Percentiles rank a stretch among this genome's conserved stretches.
phyloP scores from a whole-genome alignment of 2,329 filamentous ascomycete species.

The Aspergillus luchuensis region DNA sequence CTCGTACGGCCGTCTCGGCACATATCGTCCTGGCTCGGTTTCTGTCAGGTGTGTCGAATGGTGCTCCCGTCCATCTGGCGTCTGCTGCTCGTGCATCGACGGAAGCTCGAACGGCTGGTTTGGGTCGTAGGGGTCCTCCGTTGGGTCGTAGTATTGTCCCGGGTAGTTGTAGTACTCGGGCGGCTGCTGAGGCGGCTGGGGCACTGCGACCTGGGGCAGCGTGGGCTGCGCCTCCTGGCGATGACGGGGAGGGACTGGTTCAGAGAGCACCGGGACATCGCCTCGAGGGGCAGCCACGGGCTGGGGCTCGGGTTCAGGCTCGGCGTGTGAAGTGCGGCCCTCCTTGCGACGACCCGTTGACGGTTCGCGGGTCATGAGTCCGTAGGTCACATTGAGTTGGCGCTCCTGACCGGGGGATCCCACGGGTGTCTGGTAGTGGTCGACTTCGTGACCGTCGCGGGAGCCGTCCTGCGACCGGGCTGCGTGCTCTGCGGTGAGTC shows the following conservation, averaged over 20 bases:
- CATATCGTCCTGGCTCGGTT: neutral
- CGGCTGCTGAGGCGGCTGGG: neutral
- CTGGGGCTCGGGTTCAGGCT: conserved; percentile 1
- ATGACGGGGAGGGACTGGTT: conserved; percentile 26
- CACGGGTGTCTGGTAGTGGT: conserved; percentile 31
- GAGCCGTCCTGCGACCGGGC: conserved; percentile 31
- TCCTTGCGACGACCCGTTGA: conserved; percentile 45
- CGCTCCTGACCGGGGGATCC: conserved; percentile 26
- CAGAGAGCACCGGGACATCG: conserved; percentile 30
- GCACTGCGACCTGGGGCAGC: neutral
- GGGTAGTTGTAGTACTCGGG: conserved; percentile 17
- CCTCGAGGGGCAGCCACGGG: neutral
- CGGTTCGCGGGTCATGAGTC: conserved; percentile 38
- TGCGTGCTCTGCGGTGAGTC: conserved; percentile 36
- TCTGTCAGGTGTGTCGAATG: conserved; percentile 1
- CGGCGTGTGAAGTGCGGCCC: conserved; percentile 22
- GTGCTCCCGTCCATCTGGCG: too few species aligned
- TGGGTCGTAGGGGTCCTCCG: conserved; percentile 16
- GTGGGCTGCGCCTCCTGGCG: conserved; percentile 11
- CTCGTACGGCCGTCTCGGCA: conserved; percentile 1
- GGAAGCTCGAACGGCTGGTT: conserved; percentile 20
- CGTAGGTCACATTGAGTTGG: conserved; percentile 27
- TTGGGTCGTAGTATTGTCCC: conserved; percentile 14
- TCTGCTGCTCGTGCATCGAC: neutral
- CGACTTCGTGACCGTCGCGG: conserved; percentile 30